Conservation (phyloP, 1,284 basidiomycete species). For the Leccinum pachyderme region DNA sequence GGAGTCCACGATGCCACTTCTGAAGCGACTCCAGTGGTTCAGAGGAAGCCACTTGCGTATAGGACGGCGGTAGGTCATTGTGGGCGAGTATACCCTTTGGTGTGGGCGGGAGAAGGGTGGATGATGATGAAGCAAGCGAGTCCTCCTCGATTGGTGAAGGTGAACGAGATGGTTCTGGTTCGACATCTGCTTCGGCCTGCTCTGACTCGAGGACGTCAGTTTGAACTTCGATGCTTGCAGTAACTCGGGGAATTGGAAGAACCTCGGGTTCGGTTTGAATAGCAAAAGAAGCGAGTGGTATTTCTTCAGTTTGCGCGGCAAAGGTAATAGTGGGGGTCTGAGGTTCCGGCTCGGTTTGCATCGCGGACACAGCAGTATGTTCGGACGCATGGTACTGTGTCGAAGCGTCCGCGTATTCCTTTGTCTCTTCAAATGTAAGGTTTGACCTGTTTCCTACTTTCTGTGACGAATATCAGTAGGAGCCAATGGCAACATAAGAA, state of each 20-base stretch:
- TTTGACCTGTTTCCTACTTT: constrained; percentile 63
- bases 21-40: constrained; percentile 59
- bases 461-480: constrained; percentile 37
- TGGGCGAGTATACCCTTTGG: constrained; percentile 47
- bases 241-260: constrained; percentile 29
- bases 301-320: constrained; percentile 32
- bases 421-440: constrained; percentile 60
- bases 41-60: constrained; percentile 53
- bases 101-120: constrained; percentile 64
- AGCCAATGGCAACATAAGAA: constrained; percentile 1
- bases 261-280: constrained; percentile 37
- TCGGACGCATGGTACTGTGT: constrained; percentile 62
- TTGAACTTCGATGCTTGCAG: constrained; percentile 56
- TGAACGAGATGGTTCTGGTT: constrained; percentile 37
- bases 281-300: constrained; percentile 15
- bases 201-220: constrained; percentile 43
- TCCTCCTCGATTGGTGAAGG: constrained; percentile 46
- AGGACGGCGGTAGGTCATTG: constrained; percentile 66
- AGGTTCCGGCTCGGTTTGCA: constrained; percentile 40
- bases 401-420: constrained; percentile 66
- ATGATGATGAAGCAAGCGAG: constrained; percentile 65
- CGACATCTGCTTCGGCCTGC: constrained; percentile 18
- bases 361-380: constrained; percentile 39
- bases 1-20: constrained; percentile 66
- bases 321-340: constrained; percentile 21